These are phyloP conservation scores for Arbutus unedo DNA, from an alignment of 148 eudicot species.

Conservation along the genomic window DNA sequence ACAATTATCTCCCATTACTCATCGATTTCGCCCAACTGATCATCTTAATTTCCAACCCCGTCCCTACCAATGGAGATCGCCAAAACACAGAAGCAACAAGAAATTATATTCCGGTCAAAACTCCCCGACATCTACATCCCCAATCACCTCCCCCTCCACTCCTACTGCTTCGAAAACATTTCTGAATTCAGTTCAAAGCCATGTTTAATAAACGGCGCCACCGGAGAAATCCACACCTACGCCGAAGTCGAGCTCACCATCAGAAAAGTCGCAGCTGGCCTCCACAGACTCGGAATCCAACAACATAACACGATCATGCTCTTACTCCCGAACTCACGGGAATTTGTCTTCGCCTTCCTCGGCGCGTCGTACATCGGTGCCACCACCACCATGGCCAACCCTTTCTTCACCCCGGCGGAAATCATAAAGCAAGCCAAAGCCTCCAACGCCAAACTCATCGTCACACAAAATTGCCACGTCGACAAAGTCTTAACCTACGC, in stretches of 20 bases:
- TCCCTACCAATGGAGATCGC: constrained; percentile 22
- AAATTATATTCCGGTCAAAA: constrained; percentile 47
- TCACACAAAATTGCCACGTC: constrained; percentile 36
- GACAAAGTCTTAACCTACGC: constrained; percentile 34
- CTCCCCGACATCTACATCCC: constrained; percentile 55
- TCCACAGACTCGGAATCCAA: constrained; percentile 26
- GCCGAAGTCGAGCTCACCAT: constrained; percentile 39
- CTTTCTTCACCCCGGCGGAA: constrained; percentile 46
- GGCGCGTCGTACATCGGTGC: constrained; percentile 51
- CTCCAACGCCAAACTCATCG: constrained; percentile 34
- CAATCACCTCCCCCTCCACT: constrained; percentile 44
- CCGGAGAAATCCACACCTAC: constrained; percentile 32
- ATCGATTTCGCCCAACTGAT: background rate
- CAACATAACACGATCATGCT: constrained; percentile 44
- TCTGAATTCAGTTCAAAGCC: constrained; percentile 30
- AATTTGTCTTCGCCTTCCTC: constrained; percentile 45
- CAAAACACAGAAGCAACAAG: constrained; percentile 17
- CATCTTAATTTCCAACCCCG: background rate
- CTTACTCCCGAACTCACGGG: constrained; percentile 40
- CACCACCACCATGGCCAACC: constrained; percentile 46
- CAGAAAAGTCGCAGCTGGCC: constrained; percentile 35
- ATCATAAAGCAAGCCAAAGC: constrained; percentile 42
- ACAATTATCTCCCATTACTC: background rate
- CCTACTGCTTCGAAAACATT: constrained; percentile 48
- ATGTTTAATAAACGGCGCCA: constrained; percentile 41